Evolutionary conservation across 306 rosid genomes (phyloP).

Genomic region (Ormosia semicastrata): DNA sequence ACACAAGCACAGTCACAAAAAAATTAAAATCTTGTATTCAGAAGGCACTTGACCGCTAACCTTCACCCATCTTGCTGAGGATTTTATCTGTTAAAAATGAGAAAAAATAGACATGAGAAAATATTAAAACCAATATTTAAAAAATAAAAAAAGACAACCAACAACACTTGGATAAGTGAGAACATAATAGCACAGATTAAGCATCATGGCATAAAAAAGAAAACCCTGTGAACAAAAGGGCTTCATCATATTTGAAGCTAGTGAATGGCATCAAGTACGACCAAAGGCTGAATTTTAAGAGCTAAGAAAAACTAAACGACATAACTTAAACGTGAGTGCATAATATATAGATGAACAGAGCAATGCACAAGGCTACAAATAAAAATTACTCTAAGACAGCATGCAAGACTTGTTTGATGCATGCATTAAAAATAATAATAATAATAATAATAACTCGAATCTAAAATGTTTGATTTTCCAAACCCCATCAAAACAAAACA

Average conservation of each 20-base stretch:
- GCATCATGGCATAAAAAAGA: neutral
- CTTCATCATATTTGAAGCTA: neutral
- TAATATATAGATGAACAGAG: neutral
- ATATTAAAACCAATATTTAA: neutral
- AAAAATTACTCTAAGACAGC: neutral
- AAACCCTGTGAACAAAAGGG: neutral
- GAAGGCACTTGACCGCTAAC: constrained; percentile 94
- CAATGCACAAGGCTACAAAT: neutral
- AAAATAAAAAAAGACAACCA: neutral
- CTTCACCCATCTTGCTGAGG: constrained; percentile 98
- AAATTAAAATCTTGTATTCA: constrained; percentile 75
- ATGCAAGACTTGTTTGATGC: neutral
- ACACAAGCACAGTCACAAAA: constrained; percentile 74
- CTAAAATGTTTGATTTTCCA: neutral
- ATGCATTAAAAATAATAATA: neutral
- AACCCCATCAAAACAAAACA: neutral
- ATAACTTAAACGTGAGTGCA: neutral
- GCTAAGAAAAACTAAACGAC: neutral
- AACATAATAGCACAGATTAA: neutral
- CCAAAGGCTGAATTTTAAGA: neutral
- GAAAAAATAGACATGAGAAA: neutral
- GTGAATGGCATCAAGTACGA: neutral
- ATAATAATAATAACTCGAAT: neutral
- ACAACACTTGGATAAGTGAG: neutral
- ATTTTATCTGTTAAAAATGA: constrained; percentile 70